A percentile compares a stretch with the other conserved stretches of the same genome.
phyloP scores from a whole-genome alignment of 225 moss, liverwort and hornwort genomes.

The Pseudoscleropodium purum region DNA sequence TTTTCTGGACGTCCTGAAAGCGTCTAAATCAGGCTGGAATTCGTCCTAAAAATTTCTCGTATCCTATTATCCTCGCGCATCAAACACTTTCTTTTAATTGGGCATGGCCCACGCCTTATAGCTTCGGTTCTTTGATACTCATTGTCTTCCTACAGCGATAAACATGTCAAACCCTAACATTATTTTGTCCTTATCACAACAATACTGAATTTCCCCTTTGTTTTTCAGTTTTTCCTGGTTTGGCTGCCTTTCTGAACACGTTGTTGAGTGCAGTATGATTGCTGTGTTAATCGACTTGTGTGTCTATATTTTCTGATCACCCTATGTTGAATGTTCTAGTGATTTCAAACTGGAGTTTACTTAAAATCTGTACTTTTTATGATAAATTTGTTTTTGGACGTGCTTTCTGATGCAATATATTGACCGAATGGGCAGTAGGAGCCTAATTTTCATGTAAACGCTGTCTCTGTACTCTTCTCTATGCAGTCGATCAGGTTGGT shows the following conservation, averaged over 20 bases:
- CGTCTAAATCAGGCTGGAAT: neutral
- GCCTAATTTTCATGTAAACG: neutral
- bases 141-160: neutral
- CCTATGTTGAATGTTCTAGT: neutral
- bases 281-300: neutral
- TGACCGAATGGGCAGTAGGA: neutral
- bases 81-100: neutral
- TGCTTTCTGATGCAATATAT: neutral
- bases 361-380: neutral
- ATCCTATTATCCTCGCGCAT: neutral
- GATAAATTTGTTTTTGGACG: neutral
- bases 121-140: neutral
- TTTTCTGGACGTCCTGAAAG: neutral
- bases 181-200: neutral
- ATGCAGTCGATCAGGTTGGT: neutral
- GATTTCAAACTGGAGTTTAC: neutral
- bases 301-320: neutral
- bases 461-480: neutral
- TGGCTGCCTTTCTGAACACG: neutral
- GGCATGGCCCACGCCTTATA: neutral
- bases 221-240: neutral
- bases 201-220: neutral
- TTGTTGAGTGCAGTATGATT: neutral
- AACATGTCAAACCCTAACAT: constrained; percentile 7
- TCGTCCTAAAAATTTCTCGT: neutral